Evolutionary conservation across 2,329 filamentous ascomycete species (phyloP).

Genomic region (Fusarium sp.): DNA sequence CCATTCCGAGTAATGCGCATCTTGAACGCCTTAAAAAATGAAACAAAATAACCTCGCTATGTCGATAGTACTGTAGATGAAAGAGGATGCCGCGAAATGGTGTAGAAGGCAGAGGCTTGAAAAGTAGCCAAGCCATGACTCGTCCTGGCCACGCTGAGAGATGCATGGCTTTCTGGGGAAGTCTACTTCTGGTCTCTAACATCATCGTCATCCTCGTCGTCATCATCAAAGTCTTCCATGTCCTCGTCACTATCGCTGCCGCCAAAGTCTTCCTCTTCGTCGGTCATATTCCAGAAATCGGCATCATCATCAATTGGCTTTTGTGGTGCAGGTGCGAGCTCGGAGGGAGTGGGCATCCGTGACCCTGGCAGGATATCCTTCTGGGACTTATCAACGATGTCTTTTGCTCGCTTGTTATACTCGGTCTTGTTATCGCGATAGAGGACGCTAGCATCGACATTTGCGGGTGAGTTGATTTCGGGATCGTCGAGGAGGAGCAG

Average conservation of each 20-base stretch:
- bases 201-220: constrained; percentile 65
- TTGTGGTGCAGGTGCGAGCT: constrained; percentile 70
- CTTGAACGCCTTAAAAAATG: constrained; percentile 35
- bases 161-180: background rate
- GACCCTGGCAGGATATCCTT: constrained; percentile 82
- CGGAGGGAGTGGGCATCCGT: constrained; percentile 80
- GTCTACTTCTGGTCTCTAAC: constrained; percentile 49
- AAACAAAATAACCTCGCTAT: constrained; percentile 40
- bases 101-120: background rate
- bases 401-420: constrained; percentile 77
- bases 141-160: background rate
- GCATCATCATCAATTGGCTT: constrained; percentile 74
- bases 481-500: constrained; percentile 92
- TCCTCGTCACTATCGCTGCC: constrained; percentile 76
- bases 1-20: constrained; percentile 24
- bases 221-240: constrained; percentile 69
- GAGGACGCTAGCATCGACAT: constrained; percentile 90
- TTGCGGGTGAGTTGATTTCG: constrained; percentile 92
- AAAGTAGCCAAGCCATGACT: background rate
- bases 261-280: constrained; percentile 81
- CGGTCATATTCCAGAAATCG: constrained; percentile 84
- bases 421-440: constrained; percentile 76
- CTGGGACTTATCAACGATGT: constrained; percentile 78
- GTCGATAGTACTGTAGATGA: constrained; percentile 26
- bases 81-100: constrained; percentile 23